phyloP scores from a whole-genome alignment of 208 protist species.

The Trypanosoma melophagium region DNA sequence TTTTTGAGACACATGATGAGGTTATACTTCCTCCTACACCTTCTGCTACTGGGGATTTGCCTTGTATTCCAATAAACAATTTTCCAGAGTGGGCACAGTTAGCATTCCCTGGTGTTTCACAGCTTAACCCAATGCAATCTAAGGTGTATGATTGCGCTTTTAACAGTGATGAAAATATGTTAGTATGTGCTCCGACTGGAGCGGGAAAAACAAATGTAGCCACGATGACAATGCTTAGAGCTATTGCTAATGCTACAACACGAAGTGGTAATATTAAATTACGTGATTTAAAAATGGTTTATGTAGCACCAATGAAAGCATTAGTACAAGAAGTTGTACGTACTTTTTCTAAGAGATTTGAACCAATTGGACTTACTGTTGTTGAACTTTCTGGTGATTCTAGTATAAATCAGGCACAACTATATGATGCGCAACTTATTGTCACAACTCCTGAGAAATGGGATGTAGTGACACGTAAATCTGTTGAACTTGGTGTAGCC shows the following conservation, averaged over 20 bases:
- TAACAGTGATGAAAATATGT: conserved; percentile 95
- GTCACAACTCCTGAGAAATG: conserved; percentile 99
- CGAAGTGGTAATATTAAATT: conserved; percentile 20
- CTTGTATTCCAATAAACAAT: conserved; percentile 25
- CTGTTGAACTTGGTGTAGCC: conserved; percentile 91
- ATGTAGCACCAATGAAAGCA: conserved; percentile 99
- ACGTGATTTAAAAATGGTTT: conserved; percentile 98
- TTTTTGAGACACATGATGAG: conserved; percentile 88
- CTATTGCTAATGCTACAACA: conserved; percentile 47
- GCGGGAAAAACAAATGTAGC: conserved; percentile 99
- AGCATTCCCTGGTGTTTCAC: conserved; percentile 58
- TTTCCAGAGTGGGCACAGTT: conserved; percentile 74
- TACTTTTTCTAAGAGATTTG: conserved; percentile 95
- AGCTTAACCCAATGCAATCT: conserved; percentile 97
- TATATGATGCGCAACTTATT: conserved; percentile 97
- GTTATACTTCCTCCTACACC: conserved; percentile 72
- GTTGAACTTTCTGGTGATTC: conserved; percentile 98
- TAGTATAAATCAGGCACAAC: conserved; percentile 95
- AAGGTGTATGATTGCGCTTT: conserved; percentile 95
- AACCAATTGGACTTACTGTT: conserved; percentile 93
- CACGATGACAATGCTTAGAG: conserved; percentile 98
- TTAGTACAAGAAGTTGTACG: conserved; percentile 99
- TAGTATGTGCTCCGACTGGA: conserved; percentile 98
- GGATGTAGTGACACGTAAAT: conserved; percentile 99
- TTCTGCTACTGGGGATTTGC: conserved; percentile 19